Percentiles rank a stretch among this genome's conserved stretches.
These are phyloP conservation scores for Euryodendron excelsum DNA, from an alignment of 148 eudicot genomes.

Conservation along the genomic window DNA sequence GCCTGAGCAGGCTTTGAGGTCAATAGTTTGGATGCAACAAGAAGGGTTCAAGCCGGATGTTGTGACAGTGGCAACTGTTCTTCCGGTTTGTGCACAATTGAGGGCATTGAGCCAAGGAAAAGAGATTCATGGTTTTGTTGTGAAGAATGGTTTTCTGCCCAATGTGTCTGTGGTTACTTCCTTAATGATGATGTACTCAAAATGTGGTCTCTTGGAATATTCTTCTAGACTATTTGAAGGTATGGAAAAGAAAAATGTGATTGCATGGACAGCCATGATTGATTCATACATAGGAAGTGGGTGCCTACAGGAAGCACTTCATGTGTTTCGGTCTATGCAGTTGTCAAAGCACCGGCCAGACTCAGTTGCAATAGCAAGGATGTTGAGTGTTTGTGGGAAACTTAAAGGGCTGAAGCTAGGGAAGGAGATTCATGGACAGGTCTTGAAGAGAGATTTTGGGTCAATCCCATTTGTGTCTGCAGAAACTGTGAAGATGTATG, in stretches of 20 bases:
- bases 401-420: constrained; percentile 53
- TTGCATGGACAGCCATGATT: constrained; percentile 81
- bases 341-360: constrained; percentile 74
- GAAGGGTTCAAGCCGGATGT: constrained; percentile 90
- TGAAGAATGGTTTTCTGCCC: constrained; percentile 57
- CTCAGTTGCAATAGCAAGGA: constrained; percentile 53
- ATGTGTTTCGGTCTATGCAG: constrained; percentile 72
- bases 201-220: constrained; percentile 55
- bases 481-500: constrained; percentile 65
- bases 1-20: constrained; percentile 78
- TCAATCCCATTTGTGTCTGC: constrained; percentile 55
- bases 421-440: constrained; percentile 73
- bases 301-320: constrained; percentile 48
- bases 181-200: constrained; percentile 86
- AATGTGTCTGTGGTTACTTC: constrained; percentile 71
- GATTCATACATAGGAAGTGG: constrained; percentile 47
- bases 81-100: constrained; percentile 70
- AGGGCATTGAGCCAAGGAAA: constrained; percentile 68
- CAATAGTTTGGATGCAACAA: constrained; percentile 89
- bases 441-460: constrained; percentile 51
- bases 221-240: constrained; percentile 47
- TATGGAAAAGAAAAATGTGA: constrained; percentile 64
- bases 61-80: constrained; percentile 73
- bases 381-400: constrained; percentile 49
- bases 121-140: constrained; percentile 63